These are phyloP conservation scores for Pseudopithomyces maydicus DNA, from an alignment of 2,329 filamentous ascomycete genomes.

Conservation along the genomic window DNA sequence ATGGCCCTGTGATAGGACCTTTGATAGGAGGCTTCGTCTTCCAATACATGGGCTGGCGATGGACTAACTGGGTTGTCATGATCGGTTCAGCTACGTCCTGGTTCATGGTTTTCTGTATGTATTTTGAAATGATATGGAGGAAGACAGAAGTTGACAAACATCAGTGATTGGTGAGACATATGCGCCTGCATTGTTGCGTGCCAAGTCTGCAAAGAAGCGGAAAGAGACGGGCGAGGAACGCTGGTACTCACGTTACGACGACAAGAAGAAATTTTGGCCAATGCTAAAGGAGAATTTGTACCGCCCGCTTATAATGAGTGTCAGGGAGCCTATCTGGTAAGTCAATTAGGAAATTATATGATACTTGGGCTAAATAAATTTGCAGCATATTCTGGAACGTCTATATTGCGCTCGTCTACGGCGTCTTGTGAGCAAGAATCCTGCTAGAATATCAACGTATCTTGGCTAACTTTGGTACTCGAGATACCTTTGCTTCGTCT, in stretches of 20 bases:
- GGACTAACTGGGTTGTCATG: slow-evolving; percentile 72
- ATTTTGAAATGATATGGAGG: slow-evolving; percentile 63
- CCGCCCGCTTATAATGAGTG: slow-evolving; percentile 76
- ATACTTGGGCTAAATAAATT: neutral
- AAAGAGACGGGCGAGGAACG: slow-evolving; percentile 75
- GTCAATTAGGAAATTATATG: slow-evolving; percentile 15
- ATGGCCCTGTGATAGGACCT: slow-evolving; percentile 66
- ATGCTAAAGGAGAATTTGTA: slow-evolving; percentile 77
- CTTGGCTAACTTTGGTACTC: no score
- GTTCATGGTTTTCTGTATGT: slow-evolving; percentile 54
- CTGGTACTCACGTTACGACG: slow-evolving; percentile 82
- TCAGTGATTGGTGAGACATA: slow-evolving; percentile 81
- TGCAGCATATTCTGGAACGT: slow-evolving; percentile 73
- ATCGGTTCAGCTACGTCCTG: slow-evolving; percentile 71
- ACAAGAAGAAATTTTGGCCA: slow-evolving; percentile 66
- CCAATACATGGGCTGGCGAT: slow-evolving; percentile 82
- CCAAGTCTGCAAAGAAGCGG: slow-evolving; percentile 72
- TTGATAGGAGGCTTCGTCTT: slow-evolving; percentile 82
- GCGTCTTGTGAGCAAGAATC: slow-evolving; percentile 60
- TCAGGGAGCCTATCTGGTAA: slow-evolving; percentile 84
- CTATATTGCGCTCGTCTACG: slow-evolving; percentile 78
- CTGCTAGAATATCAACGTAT: no score
- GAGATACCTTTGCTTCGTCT: slow-evolving; percentile 82
- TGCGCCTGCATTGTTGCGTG: slow-evolving; percentile 69
- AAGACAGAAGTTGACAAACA: slow-evolving; percentile 71